Evolutionary conservation across 2,329 filamentous ascomycete species (phyloP), one percentile per base, ranked within the genome.

Genomic region (Biscogniauxia mediterranea): DNA sequence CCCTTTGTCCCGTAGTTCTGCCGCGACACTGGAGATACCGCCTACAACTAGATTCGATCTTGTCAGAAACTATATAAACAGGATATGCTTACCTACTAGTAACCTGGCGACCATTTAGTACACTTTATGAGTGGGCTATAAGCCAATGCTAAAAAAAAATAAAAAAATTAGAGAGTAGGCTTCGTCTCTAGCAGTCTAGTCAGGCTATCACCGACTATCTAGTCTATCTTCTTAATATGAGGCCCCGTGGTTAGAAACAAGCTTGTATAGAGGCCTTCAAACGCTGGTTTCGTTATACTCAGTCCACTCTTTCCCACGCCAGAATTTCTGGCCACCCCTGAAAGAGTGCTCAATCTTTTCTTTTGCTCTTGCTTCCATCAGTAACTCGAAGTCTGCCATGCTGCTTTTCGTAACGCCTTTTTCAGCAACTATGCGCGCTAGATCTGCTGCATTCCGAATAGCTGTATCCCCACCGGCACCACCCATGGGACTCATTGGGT

Each of bases 401-500:
- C 55, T 62, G 1, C 19, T n/a, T 28, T 55, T 58, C 20, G 63
- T 63, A 11, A 71, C 19, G 3, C 69, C 68, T n/a, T n/a, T n/a
- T 53, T 65, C 60, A 21, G 66, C 66, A 61, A 74, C 61, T 20
- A 63, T 66, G 3, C 7, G 46, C 46, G 70, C 70, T 26, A 74
- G 51, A 54, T 73, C 69, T 17, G 68, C 70, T 7, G 70, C 70
- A 42, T 66, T 69, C 21, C 56, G 61, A 58, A 73, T 64, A 17
- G 71, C 70, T 13, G 68, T 73, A 63, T 73, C 71, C 8, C 64
- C 71, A 19, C 71, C 70, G 3, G 69, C 67, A 13, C 70, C 71
- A 23, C 71, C 70, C 70, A 73, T 73, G 5, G 71, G 70, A 57
- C 70, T 73, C 71, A 74, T 73, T 1, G 69, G 17, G 50, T 71